Conservation (phyloP, 2,329 filamentous ascomycete species). For the Nemania abortiva region DNA sequence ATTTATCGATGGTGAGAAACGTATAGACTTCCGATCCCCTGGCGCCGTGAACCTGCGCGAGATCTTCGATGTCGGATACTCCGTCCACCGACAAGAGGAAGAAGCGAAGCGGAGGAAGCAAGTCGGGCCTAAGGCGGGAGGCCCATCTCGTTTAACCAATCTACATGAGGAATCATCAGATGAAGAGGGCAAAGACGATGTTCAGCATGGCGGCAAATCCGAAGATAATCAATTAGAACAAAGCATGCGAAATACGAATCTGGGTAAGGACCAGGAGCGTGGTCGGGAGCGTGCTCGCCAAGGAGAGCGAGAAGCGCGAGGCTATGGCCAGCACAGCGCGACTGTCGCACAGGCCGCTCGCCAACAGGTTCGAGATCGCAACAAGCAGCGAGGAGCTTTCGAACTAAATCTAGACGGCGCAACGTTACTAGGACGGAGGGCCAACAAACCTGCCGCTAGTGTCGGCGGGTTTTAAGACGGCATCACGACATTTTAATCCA, state of each 20-base stretch:
- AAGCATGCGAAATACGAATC: constrained; percentile 85
- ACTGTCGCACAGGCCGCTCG: constrained; percentile 85
- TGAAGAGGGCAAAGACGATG: constrained; percentile 68
- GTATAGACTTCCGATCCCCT: constrained; percentile 93
- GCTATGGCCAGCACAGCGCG: constrained; percentile 91
- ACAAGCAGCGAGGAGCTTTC: constrained; percentile 82
- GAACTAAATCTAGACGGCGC: constrained; percentile 93
- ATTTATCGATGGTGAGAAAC: constrained; percentile 70
- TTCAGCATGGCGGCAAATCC: constrained; percentile 59
- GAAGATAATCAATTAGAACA: constrained; percentile 79
- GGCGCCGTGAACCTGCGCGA: constrained; percentile 95
- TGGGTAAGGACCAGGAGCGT: constrained; percentile 67
- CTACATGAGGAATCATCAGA: constrained; percentile 78
- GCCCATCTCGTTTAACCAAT: constrained; percentile 66
- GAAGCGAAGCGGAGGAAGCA: constrained; percentile 93
- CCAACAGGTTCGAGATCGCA: constrained; percentile 77
- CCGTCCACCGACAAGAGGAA: constrained; percentile 95
- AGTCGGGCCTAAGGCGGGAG: constrained; percentile 77
- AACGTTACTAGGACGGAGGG: constrained; percentile 82
- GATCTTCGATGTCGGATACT: constrained; percentile 98
- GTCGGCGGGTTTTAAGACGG: constrained; percentile 52
- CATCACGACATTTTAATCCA: constrained; percentile 2
- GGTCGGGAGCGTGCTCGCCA: constrained; percentile 64
- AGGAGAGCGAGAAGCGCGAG: constrained; percentile 63
- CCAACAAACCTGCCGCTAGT: constrained; percentile 64